Conservation (phyloP, 371 early-diverging fungal species). For the Lichtheimia hyalospora region DNA sequence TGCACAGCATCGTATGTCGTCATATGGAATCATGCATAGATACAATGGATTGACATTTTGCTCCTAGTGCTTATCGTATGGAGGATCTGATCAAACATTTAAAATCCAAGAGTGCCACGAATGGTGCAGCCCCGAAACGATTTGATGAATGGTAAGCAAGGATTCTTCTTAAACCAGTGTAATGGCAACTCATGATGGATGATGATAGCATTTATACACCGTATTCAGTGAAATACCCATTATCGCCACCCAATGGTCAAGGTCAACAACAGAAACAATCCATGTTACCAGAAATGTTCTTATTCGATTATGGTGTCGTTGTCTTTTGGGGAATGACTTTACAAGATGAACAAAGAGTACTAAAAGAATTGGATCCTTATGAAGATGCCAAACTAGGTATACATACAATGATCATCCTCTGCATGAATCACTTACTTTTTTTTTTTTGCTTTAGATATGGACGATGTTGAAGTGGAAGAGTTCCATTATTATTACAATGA, state of each 20-base stretch:
- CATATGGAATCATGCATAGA: neutral
- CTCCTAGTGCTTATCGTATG: conserved; percentile 57
- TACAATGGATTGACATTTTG: neutral
- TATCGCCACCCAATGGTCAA: conserved; percentile 27
- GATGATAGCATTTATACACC: conserved; percentile 41
- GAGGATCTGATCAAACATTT: conserved; percentile 58
- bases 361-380: conserved; percentile 66
- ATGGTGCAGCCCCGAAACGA: conserved; percentile 44
- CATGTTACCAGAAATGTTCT: conserved; percentile 66
- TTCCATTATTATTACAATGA: conserved; percentile 89
- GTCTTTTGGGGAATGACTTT: conserved; percentile 95
- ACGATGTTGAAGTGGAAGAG: conserved; percentile 87
- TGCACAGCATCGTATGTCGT: conserved; percentile 73
- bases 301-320: conserved; percentile 94
- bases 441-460: conserved; percentile 36
- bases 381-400: conserved; percentile 73
- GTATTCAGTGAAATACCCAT: conserved; percentile 42
- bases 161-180: neutral
- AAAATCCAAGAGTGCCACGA: conserved; percentile 37
- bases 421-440: neutral
- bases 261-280: neutral
- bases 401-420: neutral
- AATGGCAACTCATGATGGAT: too few species aligned
- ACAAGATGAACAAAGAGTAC: conserved; percentile 76
- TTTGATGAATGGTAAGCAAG: conserved; percentile 48